These are phyloP conservation scores for Bertia moriformis DNA, from an alignment of 2,329 filamentous ascomycete genomes.

Conservation along the genomic window DNA sequence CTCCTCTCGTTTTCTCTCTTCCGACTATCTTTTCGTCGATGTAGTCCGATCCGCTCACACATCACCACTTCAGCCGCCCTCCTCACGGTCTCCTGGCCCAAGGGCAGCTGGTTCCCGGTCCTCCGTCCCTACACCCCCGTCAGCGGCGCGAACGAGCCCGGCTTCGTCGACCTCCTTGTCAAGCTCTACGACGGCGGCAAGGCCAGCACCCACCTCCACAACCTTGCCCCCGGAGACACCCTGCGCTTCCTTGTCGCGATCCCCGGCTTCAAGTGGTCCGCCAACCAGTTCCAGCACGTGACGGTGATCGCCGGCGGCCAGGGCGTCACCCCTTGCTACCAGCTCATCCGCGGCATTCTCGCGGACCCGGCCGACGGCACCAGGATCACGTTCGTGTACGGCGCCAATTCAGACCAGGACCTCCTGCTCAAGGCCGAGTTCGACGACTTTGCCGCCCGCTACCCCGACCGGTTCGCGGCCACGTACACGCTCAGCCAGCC, in stretches of 20 bases:
- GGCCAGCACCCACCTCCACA: constrained; percentile 52
- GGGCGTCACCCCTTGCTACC: constrained; percentile 59
- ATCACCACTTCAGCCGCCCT: too few relatives aligned
- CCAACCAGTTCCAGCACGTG: constrained; percentile 33
- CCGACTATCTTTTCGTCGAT: too few relatives aligned
- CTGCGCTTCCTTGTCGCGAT: constrained; percentile 42
- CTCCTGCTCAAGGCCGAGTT: constrained; percentile 42
- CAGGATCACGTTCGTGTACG: constrained; percentile 48
- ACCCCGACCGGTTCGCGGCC: constrained; percentile 38
- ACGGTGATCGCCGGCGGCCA: constrained; percentile 57
- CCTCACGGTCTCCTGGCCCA: constrained; percentile 43
- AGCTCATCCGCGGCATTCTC: constrained; percentile 48
- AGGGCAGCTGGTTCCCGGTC: constrained; percentile 40
- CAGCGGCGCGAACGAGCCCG: constrained; percentile 34
- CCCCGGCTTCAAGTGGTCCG: constrained; percentile 35
- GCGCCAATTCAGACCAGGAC: constrained; percentile 50
- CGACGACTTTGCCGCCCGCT: constrained; percentile 28
- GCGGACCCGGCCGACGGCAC: constrained; percentile 46
- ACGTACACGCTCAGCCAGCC: constrained; percentile 41
- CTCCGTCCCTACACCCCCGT: constrained; percentile 55
- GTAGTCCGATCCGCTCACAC: too few relatives aligned
- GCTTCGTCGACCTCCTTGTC: constrained; percentile 47
- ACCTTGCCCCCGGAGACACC: constrained; percentile 42
- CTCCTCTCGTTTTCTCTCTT: too few relatives aligned
- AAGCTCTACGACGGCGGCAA: constrained; percentile 56